A percentile compares a stretch with the other conserved stretches of the same genome.
Conservation (phyloP, 2,329 filamentous ascomycete genomes). For the Penicillium freii region DNA sequence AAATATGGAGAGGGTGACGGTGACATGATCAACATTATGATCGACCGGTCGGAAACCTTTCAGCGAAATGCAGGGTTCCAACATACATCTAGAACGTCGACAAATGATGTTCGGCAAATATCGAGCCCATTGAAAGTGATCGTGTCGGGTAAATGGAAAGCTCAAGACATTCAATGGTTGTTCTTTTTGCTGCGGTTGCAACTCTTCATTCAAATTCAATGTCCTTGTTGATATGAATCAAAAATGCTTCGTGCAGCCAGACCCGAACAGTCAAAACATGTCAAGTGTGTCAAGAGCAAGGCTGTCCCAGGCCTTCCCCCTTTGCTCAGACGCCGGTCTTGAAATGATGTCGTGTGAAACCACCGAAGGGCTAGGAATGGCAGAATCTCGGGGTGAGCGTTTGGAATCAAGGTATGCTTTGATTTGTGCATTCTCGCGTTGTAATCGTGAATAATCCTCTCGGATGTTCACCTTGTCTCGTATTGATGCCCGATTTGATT, state of each 20-base stretch:
- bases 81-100: neutral
- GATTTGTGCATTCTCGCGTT: slow-evolving; percentile 25
- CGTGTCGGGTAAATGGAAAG: neutral
- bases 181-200: neutral
- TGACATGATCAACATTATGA: neutral
- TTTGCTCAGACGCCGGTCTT: slow-evolving; percentile 14
- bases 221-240: neutral
- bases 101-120: neutral
- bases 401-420: slow-evolving; percentile 20
- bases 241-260: neutral
- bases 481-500: slow-evolving; percentile 19
- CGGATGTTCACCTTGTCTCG: slow-evolving; percentile 19
- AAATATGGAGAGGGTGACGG: neutral
- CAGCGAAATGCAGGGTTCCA: neutral
- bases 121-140: neutral
- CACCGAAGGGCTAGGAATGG: slow-evolving; percentile 4
- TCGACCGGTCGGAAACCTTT: neutral
- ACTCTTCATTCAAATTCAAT: neutral
- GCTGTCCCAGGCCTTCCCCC: slow-evolving; percentile 26
- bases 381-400: slow-evolving; percentile 11
- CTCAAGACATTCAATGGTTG: neutral
- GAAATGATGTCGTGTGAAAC: slow-evolving; percentile 10
- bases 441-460: slow-evolving; percentile 25
- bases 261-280: slow-evolving; percentile 18
- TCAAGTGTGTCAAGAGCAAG: slow-evolving; percentile 27